Conservation (phyloP, 768 basidiomycete species). For the Stropharia rugosoannulata region DNA sequence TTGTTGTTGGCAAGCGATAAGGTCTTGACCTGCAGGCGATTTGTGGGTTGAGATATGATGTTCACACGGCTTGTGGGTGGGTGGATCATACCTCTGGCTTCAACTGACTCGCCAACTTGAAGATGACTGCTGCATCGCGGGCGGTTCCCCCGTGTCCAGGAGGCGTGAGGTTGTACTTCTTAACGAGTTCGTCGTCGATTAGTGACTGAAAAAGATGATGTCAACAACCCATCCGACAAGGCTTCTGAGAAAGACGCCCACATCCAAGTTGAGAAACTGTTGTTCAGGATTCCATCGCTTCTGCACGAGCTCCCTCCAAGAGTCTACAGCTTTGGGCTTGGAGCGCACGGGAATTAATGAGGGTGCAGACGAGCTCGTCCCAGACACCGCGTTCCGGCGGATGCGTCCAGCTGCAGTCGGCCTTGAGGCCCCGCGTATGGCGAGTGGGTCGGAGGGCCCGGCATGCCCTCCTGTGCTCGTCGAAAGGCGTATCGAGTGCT, state of each 20-base stretch:
- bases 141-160: conserved; percentile 68
- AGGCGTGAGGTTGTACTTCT: conserved; percentile 65
- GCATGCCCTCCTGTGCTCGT: conserved; percentile 27
- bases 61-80: not conserved
- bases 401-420: conserved; percentile 48
- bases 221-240: conserved; percentile 18
- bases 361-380: conserved; percentile 11
- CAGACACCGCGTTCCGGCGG: conserved; percentile 56
- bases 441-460: conserved; percentile 50
- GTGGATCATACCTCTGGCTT: conserved; percentile 58
- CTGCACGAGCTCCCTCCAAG: conserved; percentile 76
- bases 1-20: conserved; percentile 83
- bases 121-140: conserved; percentile 79
- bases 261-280: conserved; percentile 81
- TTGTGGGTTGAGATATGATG: conserved; percentile 7
- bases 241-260: conserved; percentile 35
- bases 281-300: conserved; percentile 69
- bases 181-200: conserved; percentile 73
- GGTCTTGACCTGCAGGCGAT: conserved; percentile 59
- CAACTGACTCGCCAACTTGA: conserved; percentile 81
- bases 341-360: conserved; percentile 21
- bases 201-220: conserved; percentile 54
- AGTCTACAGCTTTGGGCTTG: conserved; percentile 47
- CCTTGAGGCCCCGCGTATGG: conserved; percentile 63
- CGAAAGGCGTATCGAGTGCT: conserved; percentile 30